Base-by-base conservation (phyloP, 2,329 filamentous ascomycete species). In the Colletotrichum coccodes region DNA sequence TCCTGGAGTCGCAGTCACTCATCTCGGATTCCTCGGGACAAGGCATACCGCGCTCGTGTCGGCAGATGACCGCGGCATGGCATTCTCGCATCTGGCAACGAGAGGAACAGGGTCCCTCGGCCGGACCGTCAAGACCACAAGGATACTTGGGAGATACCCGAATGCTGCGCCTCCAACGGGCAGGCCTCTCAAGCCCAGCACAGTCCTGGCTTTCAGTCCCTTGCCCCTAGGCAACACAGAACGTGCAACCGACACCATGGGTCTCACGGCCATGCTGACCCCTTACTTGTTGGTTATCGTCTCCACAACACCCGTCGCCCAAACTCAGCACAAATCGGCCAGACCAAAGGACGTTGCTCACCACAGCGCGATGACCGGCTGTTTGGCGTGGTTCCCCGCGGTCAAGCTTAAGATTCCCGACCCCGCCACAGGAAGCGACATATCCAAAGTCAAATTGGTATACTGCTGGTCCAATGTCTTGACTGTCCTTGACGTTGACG, bases 401-500 rank as follows among this genome's bases (percentile, higher is more conserved):
- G 96, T 99, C 52, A 96, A 93, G 76, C 84, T 99, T 49, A 98
- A 98, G 79, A 88, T 89, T 18, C 87, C 90, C 11, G 91, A 94
- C 70, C 83, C 88, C 2, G 85, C 88, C 53, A 89, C 88, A 0
- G 90, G 89, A 6, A 92, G 90, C 74, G 88, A 90, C 8, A 86
- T 91, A 11, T 95, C 93, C 21, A 92, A 91, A 75, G 92, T 92
- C 42, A 98, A 99, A 79, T 87, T 99, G 21, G 95, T 94, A 0
- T 99, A 99, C 81, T 98, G 95, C 79, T 99, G 96, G 96, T 98
- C 96, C 2, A 98, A 98, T 75, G 90, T 98, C n/a, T 83, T 99
- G 72, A 98, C 95, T 0, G 91, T 99, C 6, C 83, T 99, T 28
- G 96, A 99, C 71, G 90, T 98, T 12, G 91, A 95, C 59, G 92